A percentile compares a stretch with the other conserved stretches of the same genome.
Conservation (phyloP, 495 filamentous ascomycete species). For the Penicillium psychrofluorescens region DNA sequence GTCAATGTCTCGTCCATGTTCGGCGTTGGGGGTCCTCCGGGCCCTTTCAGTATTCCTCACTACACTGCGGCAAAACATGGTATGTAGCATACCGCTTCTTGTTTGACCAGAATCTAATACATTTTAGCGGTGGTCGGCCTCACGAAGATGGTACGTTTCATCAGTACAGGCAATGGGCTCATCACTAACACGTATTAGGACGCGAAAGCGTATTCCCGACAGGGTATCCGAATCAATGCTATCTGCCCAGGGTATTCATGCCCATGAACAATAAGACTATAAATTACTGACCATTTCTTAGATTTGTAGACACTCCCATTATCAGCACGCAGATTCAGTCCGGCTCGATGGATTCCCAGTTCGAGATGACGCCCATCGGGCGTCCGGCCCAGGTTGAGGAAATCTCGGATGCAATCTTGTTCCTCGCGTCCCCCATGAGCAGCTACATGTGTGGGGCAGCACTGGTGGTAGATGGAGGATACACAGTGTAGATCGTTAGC, state of each 20-base stretch:
- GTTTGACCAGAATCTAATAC: background rate
- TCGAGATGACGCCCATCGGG: conserved; percentile 13
- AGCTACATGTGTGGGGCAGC: conserved; percentile 33
- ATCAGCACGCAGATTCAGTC: conserved; percentile 16
- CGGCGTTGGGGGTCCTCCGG: conserved; percentile 13
- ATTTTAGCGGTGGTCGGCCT: conserved; percentile 27
- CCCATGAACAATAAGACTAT: background rate
- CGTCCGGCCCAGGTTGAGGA: conserved; percentile 38
- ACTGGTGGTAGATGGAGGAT: conserved; percentile 15
- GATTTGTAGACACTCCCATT: conserved; percentile 34
- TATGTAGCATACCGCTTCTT: conserved; percentile 1
- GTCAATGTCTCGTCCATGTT: conserved; percentile 26
- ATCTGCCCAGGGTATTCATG: conserved; percentile 36
- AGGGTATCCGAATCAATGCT: conserved; percentile 44
- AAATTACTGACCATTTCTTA: background rate
- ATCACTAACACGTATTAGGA: conserved; percentile 19
- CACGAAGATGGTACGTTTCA: conserved; percentile 24
- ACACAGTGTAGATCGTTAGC: conserved; percentile 8
- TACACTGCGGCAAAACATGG: conserved; percentile 40
- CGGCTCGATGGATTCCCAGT: conserved; percentile 11
- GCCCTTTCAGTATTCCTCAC: conserved; percentile 16
- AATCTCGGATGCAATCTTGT: conserved; percentile 60
- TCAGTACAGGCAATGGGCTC: background rate
- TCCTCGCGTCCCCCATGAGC: conserved; percentile 46
- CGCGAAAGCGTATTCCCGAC: conserved; percentile 31